Base-by-base conservation (phyloP, 2,329 filamentous ascomycete species). In the Cladosporium sp. region DNA sequence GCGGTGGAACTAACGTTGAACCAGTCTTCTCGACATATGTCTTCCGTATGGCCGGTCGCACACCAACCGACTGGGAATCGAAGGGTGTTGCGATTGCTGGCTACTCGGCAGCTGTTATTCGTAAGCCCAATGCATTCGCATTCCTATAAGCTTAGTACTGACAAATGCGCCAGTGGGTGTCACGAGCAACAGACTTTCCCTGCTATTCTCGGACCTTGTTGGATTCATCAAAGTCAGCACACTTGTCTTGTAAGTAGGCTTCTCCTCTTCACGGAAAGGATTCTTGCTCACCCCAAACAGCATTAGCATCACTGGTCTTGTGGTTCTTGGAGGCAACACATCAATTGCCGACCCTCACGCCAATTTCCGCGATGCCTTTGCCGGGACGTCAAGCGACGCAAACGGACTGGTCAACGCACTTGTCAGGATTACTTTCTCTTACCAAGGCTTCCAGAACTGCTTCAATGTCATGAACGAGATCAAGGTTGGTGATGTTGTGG, bases 11-110 rank as follows among this genome's bases (percentile, higher is more conserved):
- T 63, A n/a, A 63, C 24, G 5, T 14, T 8, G 21, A 8, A 10
- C 18, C 32, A 55, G 64, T 79, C 0, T 75, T 90, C 30, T 85
- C 88, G 0, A 79, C 84, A 47, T 91, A 91, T 69, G 74, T 90
- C 0, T 91, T 86, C 76, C 81, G 82, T 10, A 86, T 88, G 52
- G 83, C 79, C 0, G 85, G 82, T 0, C 74, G 79, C 0, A 76
- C 75, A 0, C 84, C 86, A 0, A 83, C 83, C 0, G 78, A 80
- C n/a, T 91, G 88, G 89, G 80, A 90, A 71, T 74, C 85, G 62
- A 90, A 90, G 72, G 89, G 88, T 1, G 84, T 90, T 2, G 89
- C 89, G 0, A 78, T 90, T 28, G 88, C 86, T 1, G 85, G 82
- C 0, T 90, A 90, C 71, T 88, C 85, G 0, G 71, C 88, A 0